Base-by-base conservation (phyloP, 345 rosid genomes). In the Garcia nutans region DNA sequence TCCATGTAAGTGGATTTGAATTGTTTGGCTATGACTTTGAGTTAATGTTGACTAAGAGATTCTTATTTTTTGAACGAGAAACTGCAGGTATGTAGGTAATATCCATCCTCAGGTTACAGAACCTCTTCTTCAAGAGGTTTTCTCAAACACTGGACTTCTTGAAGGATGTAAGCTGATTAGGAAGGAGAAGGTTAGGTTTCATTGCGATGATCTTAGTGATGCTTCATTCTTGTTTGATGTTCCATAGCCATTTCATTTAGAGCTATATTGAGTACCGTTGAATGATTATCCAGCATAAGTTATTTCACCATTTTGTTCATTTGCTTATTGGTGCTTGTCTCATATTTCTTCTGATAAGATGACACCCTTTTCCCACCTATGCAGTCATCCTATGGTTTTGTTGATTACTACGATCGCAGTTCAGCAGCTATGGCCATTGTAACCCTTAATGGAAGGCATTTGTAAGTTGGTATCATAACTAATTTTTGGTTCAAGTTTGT, bases 321-420 rank as follows among this genome's bases (percentile, higher is more conserved):
- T 73, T 66, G 65, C 0, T 33, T 62, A 52, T n/a, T 45, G 57
- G 24, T 42, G 42, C 7, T 58, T 71, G 5, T 57, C 49, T 6
- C 22, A 42, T 70, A 10, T 66, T 37, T 6, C 22, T 42, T 2
- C 31, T 79, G 68, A 33, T 60, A 20, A 59, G 58, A 12, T 22
- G 19, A 58, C 42, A 41, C 20, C 9, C 54, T 45, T 70, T 45
- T 78, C 47, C 42, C 23, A 11, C 68, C 22, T 31, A 8, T 71
- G 73, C 80, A 80, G 83, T 80, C 83, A 20, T 80, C 83, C 64
- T 80, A 80, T 72, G 83, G 80, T 44, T 80, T 80, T 76, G 80
- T 80, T 26, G 83, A 80, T 73, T 80, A 80, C 77, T 76, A 66
- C 60, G 83, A 80, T 72, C 77, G 80, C 19, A 37, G 80, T 72